phyloP scores from a whole-genome alignment of 176 grass and related monocot genomes.

The Bromus sterilis region DNA sequence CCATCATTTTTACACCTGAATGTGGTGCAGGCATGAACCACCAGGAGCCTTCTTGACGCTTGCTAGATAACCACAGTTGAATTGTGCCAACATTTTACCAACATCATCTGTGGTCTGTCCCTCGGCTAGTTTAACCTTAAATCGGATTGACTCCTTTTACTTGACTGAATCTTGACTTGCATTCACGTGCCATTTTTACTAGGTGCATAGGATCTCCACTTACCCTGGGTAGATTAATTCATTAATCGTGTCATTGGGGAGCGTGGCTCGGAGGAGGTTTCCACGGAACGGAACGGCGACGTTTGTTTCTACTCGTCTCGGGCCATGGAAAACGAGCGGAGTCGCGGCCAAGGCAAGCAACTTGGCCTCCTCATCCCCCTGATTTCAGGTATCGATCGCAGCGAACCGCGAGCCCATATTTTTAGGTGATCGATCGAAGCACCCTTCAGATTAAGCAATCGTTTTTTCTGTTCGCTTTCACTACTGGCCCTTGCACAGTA shows the following conservation, averaged over 20 bases:
- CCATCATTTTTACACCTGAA: background rate
- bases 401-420: background rate
- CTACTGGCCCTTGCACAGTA: too few relatives aligned
- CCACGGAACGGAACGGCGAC: conserved; percentile 29
- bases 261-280: conserved; percentile 17
- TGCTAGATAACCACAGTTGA: background rate
- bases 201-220: background rate
- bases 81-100: background rate
- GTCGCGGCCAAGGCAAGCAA: conserved; percentile 35
- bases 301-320: conserved; percentile 27
- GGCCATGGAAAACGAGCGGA: background rate
- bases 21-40: background rate
- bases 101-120: background rate
- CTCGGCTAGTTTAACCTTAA: background rate
- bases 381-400: conserved; percentile 12
- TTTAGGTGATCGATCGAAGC: background rate
- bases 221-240: background rate
- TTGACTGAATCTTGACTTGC: background rate
- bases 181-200: background rate
- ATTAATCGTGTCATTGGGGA: background rate
- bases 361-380: background rate
- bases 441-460: background rate
- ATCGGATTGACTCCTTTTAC: background rate
- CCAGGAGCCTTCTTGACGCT: background rate
- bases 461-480: background rate